Conservation (phyloP, 2,329 filamentous ascomycete species). For the Pseudogymnoascus sp. region DNA sequence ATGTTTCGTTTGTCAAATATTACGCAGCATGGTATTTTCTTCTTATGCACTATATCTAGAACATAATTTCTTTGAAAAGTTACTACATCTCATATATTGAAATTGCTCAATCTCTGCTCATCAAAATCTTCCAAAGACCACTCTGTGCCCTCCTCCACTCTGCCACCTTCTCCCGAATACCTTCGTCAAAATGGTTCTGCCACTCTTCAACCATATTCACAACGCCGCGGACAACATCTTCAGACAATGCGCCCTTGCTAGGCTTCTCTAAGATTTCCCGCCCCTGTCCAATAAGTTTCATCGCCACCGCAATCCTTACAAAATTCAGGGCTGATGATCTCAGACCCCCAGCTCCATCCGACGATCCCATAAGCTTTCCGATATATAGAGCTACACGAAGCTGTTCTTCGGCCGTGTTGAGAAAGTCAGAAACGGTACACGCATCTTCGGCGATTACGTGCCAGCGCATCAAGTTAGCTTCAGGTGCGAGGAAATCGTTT, state of each 20-base stretch:
- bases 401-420: conserved; percentile 15
- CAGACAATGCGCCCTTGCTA: background rate
- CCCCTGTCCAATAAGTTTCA: conserved; percentile 14
- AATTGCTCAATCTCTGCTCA: background rate
- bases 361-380: conserved; percentile 1
- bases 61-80: background rate
- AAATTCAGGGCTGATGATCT: conserved; percentile 9
- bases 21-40: background rate
- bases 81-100: background rate
- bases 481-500: background rate
- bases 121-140: conserved; percentile 12
- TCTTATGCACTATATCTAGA: background rate
- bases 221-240: background rate
- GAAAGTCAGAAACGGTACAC: background rate
- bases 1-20: background rate
- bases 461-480: conserved; percentile 16
- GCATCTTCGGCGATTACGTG: conserved; percentile 13
- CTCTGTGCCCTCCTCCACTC: conserved; percentile 15
- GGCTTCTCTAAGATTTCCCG: background rate
- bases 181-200: conserved; percentile 15
- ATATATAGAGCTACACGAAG: conserved; percentile 15
- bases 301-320: conserved; percentile 14
- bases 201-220: conserved; percentile 14
- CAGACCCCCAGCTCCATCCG: background rate
- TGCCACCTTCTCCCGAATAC: conserved; percentile 16